These are phyloP conservation scores for Hymenoscyphus repandus DNA, from an alignment of 2,329 filamentous ascomycete genomes.

Conservation along the genomic window DNA sequence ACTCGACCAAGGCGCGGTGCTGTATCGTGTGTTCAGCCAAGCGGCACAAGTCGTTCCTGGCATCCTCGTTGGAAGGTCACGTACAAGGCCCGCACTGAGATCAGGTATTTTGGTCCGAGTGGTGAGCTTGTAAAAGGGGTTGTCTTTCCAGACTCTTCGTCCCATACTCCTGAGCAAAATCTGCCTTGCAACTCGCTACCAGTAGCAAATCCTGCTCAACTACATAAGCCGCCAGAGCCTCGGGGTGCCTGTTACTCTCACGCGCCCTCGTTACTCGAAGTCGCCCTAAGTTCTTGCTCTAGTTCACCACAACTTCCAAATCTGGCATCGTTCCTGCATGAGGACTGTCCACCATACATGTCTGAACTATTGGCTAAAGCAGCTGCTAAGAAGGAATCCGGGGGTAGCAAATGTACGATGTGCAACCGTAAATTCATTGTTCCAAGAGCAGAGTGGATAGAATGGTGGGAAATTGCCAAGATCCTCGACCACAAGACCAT, in stretches of 20 bases:
- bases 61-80: slow-evolving; percentile 23
- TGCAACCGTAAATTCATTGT: slow-evolving; percentile 46
- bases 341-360: slow-evolving; percentile 22
- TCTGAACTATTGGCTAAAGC: slow-evolving; percentile 17
- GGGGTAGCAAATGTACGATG: slow-evolving; percentile 46
- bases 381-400: slow-evolving; percentile 41
- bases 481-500: slow-evolving; percentile 10
- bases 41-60: slow-evolving; percentile 8
- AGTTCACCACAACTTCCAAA: slow-evolving; percentile 20
- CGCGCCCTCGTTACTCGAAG: slow-evolving; percentile 29
- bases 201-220: slow-evolving; percentile 16
- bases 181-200: slow-evolving; percentile 9
- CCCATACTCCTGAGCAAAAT: not conserved
- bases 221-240: slow-evolving; percentile 17
- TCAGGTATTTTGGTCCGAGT: slow-evolving; percentile 26
- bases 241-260: slow-evolving; percentile 18
- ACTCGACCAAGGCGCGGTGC: slow-evolving; percentile 6
- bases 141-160: slow-evolving; percentile 13
- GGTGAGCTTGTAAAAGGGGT: slow-evolving; percentile 28
- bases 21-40: slow-evolving; percentile 1
- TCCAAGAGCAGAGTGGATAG: slow-evolving; percentile 54
- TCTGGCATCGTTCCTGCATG: slow-evolving; percentile 18
- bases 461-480: slow-evolving; percentile 48
- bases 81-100: slow-evolving; percentile 26
- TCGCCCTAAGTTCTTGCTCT: slow-evolving; percentile 25